Evolutionary conservation across 257 asterid species (phyloP), one percentile per base, ranked within the genome.

Genomic region (Ligustrum vulgare): DNA sequence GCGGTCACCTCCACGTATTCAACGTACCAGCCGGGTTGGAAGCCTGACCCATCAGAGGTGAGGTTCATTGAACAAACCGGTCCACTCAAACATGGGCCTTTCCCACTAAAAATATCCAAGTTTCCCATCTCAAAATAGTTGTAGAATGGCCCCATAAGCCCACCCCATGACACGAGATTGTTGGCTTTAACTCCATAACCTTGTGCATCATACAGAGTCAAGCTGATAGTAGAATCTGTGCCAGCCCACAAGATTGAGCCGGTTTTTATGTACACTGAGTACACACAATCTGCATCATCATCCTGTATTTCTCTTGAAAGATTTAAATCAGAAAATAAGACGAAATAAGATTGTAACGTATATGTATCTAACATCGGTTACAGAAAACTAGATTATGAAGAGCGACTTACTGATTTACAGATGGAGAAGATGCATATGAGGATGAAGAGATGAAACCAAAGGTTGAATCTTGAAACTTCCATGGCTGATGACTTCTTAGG

Each of bases 101-200:
- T 85, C 0, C 93, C 96, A 62, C 97, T 88, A 63, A 91, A 91
- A 11, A 91, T 87, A 31, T 90, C 97, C 73, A 90, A 77, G 56
- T 87, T 90, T 1, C 97, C 97, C 4, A 88, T 81, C 93, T 91
- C 94, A 71, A 87, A 88, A 62, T 91, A 91, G 78, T 85, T 54
- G 84, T 90, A 74, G 1, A 60, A 81, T 7, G 84, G 82, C 67
- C 93, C 97, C 97, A 91, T 90, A 3, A 88, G 84, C 73, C 96
- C 97, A 31, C 97, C 97, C 97, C 97, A 91, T 0, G 86, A 3
- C 71, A 79, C 91, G 0, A 91, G 74, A 41, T 90, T 80, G 22
- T 84, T 81, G 78, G 90, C 90, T 72, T 79, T 70, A 63, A 88
- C 64, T 0, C 90, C 91, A 8, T 84, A 51, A 4, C 93, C 91